Evolutionary conservation across 352 stramenopile genomes (phyloP).

Genomic region (Phytopythium chamaehyphon): DNA sequence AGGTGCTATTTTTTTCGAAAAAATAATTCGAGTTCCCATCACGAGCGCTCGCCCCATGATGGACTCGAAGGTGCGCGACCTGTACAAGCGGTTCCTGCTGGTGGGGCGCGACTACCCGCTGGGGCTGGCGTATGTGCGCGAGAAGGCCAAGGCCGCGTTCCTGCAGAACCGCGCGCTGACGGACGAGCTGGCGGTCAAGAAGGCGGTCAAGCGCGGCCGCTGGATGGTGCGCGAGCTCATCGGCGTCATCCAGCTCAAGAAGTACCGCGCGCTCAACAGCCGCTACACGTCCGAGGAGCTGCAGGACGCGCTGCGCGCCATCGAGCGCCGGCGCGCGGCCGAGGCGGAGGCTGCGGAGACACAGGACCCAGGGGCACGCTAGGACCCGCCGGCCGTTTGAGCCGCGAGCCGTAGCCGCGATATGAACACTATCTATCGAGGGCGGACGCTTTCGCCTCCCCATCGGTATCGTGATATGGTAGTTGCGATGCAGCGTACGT

Average conservation of each 20-base stretch:
- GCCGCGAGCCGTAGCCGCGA: too few relatives aligned
- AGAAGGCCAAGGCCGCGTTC: conserved; percentile 90
- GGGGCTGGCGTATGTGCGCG: conserved; percentile 88
- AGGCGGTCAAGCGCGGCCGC: conserved; percentile 89
- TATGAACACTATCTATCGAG: too few relatives aligned
- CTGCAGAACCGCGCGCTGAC: conserved; percentile 77
- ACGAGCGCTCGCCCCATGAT: conserved; percentile 60
- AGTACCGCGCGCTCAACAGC: conserved; percentile 94
- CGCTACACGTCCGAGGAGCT: conserved; percentile 87
- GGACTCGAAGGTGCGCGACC: conserved; percentile 91
- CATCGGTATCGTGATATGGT: too few relatives aligned
- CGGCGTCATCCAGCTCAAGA: conserved; percentile 97
- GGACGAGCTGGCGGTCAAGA: conserved; percentile 81
- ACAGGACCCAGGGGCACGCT: too few relatives aligned
- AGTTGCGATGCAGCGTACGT: too few relatives aligned
- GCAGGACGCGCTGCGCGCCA: conserved; percentile 51
- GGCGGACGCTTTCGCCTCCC: too few relatives aligned
- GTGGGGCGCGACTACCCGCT: conserved; percentile 95
- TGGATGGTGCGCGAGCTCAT: conserved; percentile 96
- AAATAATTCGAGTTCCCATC: too few relatives aligned
- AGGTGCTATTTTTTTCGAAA: too few relatives aligned
- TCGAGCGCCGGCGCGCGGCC: conserved; percentile 31
- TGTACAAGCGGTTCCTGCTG: conserved; percentile 94
- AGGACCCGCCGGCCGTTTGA: too few relatives aligned
- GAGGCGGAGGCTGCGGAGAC: too few relatives aligned